Evolutionary conservation across 805 yeast species (phyloP).

Genomic region (Schizosaccharomyces pombe): DNA sequence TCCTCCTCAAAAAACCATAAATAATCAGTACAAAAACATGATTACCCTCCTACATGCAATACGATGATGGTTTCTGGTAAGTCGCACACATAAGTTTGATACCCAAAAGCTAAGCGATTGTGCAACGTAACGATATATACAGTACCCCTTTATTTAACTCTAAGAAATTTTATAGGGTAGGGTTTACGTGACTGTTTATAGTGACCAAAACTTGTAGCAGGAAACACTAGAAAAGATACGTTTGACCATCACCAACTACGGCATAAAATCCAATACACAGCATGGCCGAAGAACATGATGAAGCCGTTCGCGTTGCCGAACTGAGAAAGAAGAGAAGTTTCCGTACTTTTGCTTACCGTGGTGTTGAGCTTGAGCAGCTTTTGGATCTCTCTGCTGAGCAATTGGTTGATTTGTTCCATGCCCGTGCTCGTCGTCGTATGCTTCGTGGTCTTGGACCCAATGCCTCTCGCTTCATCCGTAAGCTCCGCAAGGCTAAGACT

Average conservation of each 20-base stretch:
- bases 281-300: constrained; percentile 2
- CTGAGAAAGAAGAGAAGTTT: constrained; percentile 3
- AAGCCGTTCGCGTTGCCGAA: constrained; percentile 4
- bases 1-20: not conserved
- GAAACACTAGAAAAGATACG: not conserved
- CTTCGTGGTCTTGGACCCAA: constrained; percentile 88
- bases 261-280: not conserved
- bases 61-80: no score
- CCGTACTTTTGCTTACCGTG: constrained; percentile 70
- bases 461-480: constrained; percentile 89
- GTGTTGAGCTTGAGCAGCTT: constrained; percentile 88
- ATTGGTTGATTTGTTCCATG: constrained; percentile 85
- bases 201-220: not conserved
- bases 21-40: not conserved
- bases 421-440: constrained; percentile 99
- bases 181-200: not conserved
- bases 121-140: no score
- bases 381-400: constrained; percentile 89
- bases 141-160: not conserved
- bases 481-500: constrained; percentile 91
- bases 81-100: no score
- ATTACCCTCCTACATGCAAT: not conserved
- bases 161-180: not conserved
- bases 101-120: no score
- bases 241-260: constrained; percentile 1